Evolutionary conservation across 2,329 filamentous ascomycete species (phyloP).

Genomic region (Aspergillus persii): DNA sequence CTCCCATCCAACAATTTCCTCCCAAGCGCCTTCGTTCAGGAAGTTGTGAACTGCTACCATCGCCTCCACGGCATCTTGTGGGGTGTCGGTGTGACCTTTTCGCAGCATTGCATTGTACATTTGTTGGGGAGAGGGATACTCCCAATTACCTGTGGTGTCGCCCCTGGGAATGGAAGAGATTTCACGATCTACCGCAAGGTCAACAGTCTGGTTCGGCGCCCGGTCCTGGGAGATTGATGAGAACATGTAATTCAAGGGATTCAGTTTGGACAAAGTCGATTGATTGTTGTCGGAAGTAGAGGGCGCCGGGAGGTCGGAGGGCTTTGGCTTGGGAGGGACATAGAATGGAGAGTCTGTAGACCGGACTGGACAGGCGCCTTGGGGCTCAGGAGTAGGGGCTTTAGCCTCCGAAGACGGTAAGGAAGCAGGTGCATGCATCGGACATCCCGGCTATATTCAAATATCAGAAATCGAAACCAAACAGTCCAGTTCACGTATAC

Average conservation of each 20-base stretch:
- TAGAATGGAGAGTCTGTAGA: conserved; percentile 53
- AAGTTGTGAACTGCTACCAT: conserved; percentile 99
- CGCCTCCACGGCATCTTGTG: conserved; percentile 85
- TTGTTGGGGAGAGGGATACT: conserved; percentile 96
- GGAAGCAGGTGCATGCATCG: conserved; percentile 60
- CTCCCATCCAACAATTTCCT: conserved; percentile 93
- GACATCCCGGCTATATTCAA: conserved; percentile 60
- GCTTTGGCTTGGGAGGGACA: conserved; percentile 32
- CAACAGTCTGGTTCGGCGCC: conserved; percentile 68
- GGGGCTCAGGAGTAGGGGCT: conserved; percentile 26
- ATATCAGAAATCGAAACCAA: conserved; percentile 15
- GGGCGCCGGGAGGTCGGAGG: conserved; percentile 31
- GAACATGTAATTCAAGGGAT: conserved; percentile 96
- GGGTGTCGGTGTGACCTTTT: conserved; percentile 94
- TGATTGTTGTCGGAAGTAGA: conserved; percentile 30
- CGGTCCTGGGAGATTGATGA: conserved; percentile 76
- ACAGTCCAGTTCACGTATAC: conserved; percentile 19
- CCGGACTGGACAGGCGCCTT: conserved; percentile 44
- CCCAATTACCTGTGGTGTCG: conserved; percentile 75
- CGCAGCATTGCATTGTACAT: conserved; percentile 99
- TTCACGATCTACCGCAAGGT: conserved; percentile 77
- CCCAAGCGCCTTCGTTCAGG: conserved; percentile 95
- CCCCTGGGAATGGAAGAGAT: conserved; percentile 88
- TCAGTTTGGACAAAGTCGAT: conserved; percentile 64
- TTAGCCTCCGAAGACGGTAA: conserved; percentile 26